These are phyloP conservation scores for Diaporthe sp. DNA, from an alignment of 2,329 filamentous ascomycete genomes.

Conservation along the genomic window DNA sequence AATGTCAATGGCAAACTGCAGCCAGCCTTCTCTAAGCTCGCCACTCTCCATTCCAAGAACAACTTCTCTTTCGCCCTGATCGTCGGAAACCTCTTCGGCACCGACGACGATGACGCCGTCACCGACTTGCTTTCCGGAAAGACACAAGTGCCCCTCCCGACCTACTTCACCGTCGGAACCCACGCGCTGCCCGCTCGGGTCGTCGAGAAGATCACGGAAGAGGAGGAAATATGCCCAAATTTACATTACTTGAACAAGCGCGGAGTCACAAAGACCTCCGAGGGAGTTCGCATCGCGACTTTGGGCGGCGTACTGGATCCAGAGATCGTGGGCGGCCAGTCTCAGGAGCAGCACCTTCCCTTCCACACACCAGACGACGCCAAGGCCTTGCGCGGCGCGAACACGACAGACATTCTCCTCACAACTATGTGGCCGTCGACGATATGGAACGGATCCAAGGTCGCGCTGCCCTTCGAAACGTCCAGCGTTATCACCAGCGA, in stretches of 20 bases:
- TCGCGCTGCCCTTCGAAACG: slow-evolving; percentile 68
- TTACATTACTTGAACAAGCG: slow-evolving; percentile 91
- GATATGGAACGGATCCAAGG: slow-evolving; percentile 78
- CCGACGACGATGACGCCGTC: slow-evolving; percentile 69
- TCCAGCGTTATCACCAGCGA: slow-evolving; percentile 69
- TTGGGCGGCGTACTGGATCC: slow-evolving; percentile 82
- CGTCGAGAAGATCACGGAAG: slow-evolving; percentile 79
- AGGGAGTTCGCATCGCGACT: slow-evolving; percentile 89
- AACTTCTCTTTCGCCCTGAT: slow-evolving; percentile 88
- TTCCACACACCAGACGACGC: slow-evolving; percentile 84
- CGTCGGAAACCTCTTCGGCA: slow-evolving; percentile 84
- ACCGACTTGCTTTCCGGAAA: slow-evolving; percentile 78
- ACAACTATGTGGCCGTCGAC: slow-evolving; percentile 88
- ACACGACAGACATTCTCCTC: slow-evolving; percentile 87
- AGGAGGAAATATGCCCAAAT: slow-evolving; percentile 87
- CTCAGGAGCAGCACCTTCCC: slow-evolving; percentile 81
- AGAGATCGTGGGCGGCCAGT: slow-evolving; percentile 72
- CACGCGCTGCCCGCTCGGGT: slow-evolving; percentile 79
- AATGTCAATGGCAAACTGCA: slow-evolving; percentile 84
- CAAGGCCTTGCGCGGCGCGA: slow-evolving; percentile 80
- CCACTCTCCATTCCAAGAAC: slow-evolving; percentile 87
- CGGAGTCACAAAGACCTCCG: slow-evolving; percentile 88
- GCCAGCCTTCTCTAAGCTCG: slow-evolving; percentile 83
- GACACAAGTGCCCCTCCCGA: slow-evolving; percentile 82
- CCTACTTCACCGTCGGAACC: slow-evolving; percentile 89